Evolutionary conservation across 148 eudicot species (phyloP), one percentile per base, ranked within the genome.

Genomic region (Amaranthus palmeri): DNA sequence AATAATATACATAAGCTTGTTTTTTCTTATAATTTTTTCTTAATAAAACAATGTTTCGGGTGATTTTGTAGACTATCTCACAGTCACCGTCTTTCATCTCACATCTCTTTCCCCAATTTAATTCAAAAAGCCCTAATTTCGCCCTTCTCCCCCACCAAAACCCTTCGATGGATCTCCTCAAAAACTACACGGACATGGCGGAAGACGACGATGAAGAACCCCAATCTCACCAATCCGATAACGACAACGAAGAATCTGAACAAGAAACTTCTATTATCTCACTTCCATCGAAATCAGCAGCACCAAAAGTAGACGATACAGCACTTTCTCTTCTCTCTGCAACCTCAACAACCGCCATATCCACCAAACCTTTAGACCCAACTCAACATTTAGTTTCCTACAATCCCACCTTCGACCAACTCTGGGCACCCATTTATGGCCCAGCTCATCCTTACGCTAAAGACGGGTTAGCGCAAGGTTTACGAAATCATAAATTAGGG

Each of bases 361-460:
- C 72, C 25, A 10, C 84, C 62, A 84, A 84, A 61, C 98, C 97
- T 13, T 77, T 91, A 15, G 97, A 93, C 76, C 98, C 97, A 4
- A 78, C 89, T 46, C 92, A 85, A 6, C 97, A 89, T 75, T 62
- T 86, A 14, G 95, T 93, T 65, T 25, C 79, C 47, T 91, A 80
- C 85, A 91, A 93, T 60, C 98, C 98, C 4, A 89, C 96, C 1
- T 85, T 80, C 85, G 98, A 93, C 48, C 98, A 93, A 81, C 89
- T 93, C 1, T 93, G 98, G 98, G 89, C 97, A 46, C 98, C 98
- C 0, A 85, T 89, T n/a, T 77, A 74, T 42, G 98, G 98, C 25
- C 98, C 98, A 0, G 82, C 97, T 6, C 98, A 93, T 49, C 97
- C 98, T 12, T 93, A 81, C 76, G 92, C 98, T 8, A 93, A 91